Evolutionary conservation across 225 moss, liverwort and hornwort species (phyloP), one percentile per base, ranked within the genome.

Genomic region (Asterella californica): DNA sequence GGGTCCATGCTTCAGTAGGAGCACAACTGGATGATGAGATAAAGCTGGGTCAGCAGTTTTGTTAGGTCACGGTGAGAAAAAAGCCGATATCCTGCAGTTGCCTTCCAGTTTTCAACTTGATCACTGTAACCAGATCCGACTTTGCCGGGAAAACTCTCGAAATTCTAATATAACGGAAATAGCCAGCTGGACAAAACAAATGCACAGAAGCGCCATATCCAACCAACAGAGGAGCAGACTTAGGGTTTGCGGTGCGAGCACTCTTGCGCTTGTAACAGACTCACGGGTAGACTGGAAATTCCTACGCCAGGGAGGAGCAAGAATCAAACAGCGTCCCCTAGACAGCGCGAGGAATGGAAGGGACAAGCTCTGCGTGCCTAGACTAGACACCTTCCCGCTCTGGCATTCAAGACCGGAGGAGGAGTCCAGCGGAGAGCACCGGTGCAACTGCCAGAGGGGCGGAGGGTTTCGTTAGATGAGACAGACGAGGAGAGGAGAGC

Each of bases 381-480:
- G 59, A 59, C 59, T 15, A 32, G 15, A 14, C 6, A 0, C 17
- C n/a, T 74, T 74, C 52, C 74, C 74, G 53, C 74, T 74, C 74
- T 33, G 27, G 72, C 48, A 19, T 50, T 53, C 52, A 33, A 30
- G 74, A 30, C 17, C 36, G 24, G 19, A 76, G 9, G 42, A 42
- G 17, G 38, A 59, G 38, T 11, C 12, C 30, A 73, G 52, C 15
- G 73, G 49, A 52, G 72, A 74, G 52, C 52, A 53, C 74, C 52
- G 74, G 74, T 74, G 74, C 74, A 74, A 74, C 74, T 53, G 74
- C 74, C 74, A n/a, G 32, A 6, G 18, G 19, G 27, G 50, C 27
- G 73, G 73, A 49, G 37, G 38, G 70, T 45, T 24, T 48, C 29
- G 48, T 42, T 52, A 61, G 61, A 61, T 46, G 71, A 48, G n/a